Percentiles rank a stretch among this genome's conserved stretches.
These are phyloP conservation scores for Panicum miliaceum DNA, from an alignment of 176 grass and related monocot genomes.

Conservation along the genomic window DNA sequence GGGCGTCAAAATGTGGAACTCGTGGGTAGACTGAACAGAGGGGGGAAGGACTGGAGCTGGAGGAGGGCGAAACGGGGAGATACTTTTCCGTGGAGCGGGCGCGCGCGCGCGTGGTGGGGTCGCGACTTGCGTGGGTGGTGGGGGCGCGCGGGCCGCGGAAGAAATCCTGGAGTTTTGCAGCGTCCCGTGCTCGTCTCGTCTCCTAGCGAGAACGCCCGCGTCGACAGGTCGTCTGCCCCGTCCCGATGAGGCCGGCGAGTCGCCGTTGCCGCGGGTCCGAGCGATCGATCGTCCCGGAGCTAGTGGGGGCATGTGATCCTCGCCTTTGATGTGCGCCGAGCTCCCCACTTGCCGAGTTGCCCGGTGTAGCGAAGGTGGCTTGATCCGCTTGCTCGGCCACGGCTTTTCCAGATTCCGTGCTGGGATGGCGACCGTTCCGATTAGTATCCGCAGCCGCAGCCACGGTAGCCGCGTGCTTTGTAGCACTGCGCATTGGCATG, in stretches of 20 bases:
- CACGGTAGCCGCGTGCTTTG: neutral
- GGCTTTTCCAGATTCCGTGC: neutral
- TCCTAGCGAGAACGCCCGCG: neutral
- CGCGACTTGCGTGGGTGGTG: slow-evolving; percentile 39
- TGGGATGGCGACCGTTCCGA: too few species aligned
- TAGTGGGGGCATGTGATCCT: neutral
- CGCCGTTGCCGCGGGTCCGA: neutral
- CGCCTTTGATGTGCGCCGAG: neutral
- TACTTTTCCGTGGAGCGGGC: slow-evolving; percentile 43
- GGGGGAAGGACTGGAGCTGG: too few species aligned
- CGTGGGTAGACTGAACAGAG: neutral
- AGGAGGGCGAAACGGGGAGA: neutral
- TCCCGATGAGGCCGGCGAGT: neutral
- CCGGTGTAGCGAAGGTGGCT: neutral
- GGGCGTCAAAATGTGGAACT: neutral
- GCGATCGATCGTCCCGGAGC: neutral
- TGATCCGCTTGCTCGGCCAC: neutral
- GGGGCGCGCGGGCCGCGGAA: neutral
- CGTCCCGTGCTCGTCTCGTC: neutral
- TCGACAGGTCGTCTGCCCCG: neutral
- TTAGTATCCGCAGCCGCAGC: neutral
- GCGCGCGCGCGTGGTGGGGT: slow-evolving; percentile 5
- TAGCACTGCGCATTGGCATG: neutral
- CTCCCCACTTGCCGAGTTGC: neutral
- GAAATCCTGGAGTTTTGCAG: neutral